Percentiles rank a stretch among this genome's conserved stretches.
These are phyloP conservation scores for Acanthochlamys bracteata DNA, from an alignment of 106 monocot species.

Conservation along the genomic window DNA sequence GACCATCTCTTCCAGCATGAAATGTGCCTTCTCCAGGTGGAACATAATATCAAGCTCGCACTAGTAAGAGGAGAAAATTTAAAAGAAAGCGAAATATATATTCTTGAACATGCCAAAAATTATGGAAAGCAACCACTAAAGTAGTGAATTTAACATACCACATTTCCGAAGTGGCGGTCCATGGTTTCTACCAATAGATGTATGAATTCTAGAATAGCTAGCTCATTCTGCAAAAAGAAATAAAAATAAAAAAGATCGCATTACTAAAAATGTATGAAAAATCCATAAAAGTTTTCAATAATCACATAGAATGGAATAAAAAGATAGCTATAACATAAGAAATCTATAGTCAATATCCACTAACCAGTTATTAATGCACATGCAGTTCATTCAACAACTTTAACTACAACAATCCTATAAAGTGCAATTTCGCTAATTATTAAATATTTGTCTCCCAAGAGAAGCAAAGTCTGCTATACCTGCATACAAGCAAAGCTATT, in stretches of 20 bases:
- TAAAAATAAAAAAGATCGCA: neutral
- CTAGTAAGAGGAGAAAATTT: conserved; percentile 20
- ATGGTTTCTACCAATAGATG: conserved; percentile 95
- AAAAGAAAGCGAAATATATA: neutral
- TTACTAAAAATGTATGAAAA: neutral
- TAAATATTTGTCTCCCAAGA: too few species aligned
- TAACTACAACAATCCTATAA: too few species aligned
- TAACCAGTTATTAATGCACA: too few species aligned
- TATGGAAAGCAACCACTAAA: neutral
- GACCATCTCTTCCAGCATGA: conserved; percentile 99
- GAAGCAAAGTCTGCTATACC: too few species aligned
- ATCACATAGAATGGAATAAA: too few species aligned
- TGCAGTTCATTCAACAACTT: too few species aligned
- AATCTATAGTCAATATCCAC: too few species aligned
- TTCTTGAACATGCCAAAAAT: neutral
- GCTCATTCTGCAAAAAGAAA: conserved; percentile 65
- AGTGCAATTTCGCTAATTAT: too few species aligned
- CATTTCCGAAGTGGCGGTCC: conserved; percentile 97
- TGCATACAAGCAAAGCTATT: too few species aligned
- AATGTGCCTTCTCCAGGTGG: conserved; percentile 97
- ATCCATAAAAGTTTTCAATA: too few species aligned
- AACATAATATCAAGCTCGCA: conserved; percentile 99
- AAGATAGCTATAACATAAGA: too few species aligned
- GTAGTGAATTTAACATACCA: conserved; percentile 37
- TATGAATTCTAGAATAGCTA: conserved; percentile 94